Conservation (phyloP, 2,329 filamentous ascomycete species). For the Dothiorella sarmentorum region DNA sequence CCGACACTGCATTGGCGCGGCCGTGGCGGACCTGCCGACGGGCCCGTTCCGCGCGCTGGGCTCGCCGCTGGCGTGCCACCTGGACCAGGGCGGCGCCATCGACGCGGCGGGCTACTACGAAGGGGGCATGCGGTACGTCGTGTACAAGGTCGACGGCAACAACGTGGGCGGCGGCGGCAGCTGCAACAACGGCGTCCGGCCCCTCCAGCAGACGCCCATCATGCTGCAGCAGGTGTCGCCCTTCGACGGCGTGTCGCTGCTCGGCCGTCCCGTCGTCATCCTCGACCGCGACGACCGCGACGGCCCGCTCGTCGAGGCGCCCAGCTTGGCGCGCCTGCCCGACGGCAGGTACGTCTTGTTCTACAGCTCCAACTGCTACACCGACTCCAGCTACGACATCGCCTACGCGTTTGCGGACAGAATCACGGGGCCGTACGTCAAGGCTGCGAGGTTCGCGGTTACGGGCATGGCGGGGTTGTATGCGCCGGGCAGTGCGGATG, state of each 20-base stretch:
- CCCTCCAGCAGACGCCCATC: conserved; percentile 49
- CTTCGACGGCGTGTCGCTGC: conserved; percentile 50
- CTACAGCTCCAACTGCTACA: conserved; percentile 60
- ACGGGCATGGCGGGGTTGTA: conserved; percentile 18
- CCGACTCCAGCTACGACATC: conserved; percentile 53
- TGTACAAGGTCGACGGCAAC: conserved; percentile 67
- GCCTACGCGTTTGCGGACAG: conserved; percentile 52
- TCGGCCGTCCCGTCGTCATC: conserved; percentile 50
- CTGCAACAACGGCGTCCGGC: conserved; percentile 45
- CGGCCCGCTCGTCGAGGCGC: conserved; percentile 61
- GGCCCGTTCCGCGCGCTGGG: conserved; percentile 54
- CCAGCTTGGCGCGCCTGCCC: conserved; percentile 47
- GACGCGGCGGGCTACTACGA: conserved; percentile 61
- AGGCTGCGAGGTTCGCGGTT: conserved; percentile 10
- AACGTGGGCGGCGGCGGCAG: conserved; percentile 45
- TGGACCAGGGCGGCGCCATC: conserved; percentile 54
- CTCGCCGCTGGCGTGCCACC: conserved; percentile 51
- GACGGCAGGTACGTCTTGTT: conserved; percentile 59
- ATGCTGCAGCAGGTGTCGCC: conserved; percentile 52
- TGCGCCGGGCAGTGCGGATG: conserved; percentile 20
- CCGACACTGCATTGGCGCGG: conserved; percentile 58
- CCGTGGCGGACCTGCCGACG: conserved; percentile 45
- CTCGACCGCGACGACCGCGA: conserved; percentile 46
- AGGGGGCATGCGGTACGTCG: conserved; percentile 53
- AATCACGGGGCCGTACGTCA: conserved; percentile 24